Conservation (phyloP, 73 alveolate species). For the Paramecium bursaria region DNA sequence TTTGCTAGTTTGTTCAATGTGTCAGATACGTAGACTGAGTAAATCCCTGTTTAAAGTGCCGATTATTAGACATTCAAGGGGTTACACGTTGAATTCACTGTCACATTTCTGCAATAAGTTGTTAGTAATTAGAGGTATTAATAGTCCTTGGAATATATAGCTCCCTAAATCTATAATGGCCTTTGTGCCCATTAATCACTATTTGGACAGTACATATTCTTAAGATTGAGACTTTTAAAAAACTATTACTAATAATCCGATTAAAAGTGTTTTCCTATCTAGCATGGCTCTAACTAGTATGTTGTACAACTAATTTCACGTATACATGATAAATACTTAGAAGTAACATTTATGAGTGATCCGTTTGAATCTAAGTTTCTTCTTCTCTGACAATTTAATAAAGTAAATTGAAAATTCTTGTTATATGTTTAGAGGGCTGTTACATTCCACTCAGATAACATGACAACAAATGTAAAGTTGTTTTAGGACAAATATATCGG, state of each 20-base stretch:
- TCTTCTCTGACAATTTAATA: background rate
- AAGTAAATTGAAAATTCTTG: background rate
- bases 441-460: background rate
- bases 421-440: background rate
- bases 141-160: background rate
- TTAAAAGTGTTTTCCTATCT: slow-evolving; percentile 31
- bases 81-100: background rate
- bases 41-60: slow-evolving; percentile 2
- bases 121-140: background rate
- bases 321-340: background rate
- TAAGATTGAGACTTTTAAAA: background rate
- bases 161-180: slow-evolving; percentile 49
- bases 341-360: background rate
- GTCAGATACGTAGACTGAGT: slow-evolving; percentile 12
- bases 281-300: slow-evolving; percentile 45
- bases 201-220: background rate
- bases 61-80: background rate
- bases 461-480: slow-evolving; percentile 22
- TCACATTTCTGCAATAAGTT: slow-evolving; percentile 5
- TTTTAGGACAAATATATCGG: too few species aligned
- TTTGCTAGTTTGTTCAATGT: background rate
- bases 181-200: background rate
- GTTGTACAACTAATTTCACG: slow-evolving; percentile 17
- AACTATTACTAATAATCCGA: slow-evolving; percentile 1
- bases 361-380: background rate